Conservation (phyloP, 2,329 filamentous ascomycete species). For the Tolypocladium inflatum region DNA sequence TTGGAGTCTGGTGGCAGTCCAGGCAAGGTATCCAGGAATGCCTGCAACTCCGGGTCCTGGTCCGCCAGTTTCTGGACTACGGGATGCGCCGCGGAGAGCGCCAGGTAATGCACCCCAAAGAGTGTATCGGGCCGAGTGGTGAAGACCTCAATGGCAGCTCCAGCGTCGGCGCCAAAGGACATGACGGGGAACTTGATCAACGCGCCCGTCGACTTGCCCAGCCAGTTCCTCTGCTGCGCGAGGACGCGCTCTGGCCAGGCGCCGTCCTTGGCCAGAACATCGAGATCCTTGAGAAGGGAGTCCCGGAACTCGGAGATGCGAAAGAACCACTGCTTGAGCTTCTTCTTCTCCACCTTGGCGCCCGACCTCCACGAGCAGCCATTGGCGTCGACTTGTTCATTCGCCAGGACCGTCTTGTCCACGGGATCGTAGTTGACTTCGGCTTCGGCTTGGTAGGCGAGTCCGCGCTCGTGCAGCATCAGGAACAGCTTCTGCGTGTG, state of each 20-base stretch:
- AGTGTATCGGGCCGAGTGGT: conserved; percentile 81
- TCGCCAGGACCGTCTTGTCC: conserved; percentile 81
- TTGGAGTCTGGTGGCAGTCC: conserved; percentile 46
- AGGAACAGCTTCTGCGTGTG: conserved; percentile 84
- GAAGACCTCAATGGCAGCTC: conserved; percentile 58
- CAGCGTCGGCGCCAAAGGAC: conserved; percentile 27
- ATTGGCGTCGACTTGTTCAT: conserved; percentile 85
- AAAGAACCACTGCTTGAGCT: conserved; percentile 84
- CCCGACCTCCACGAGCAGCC: conserved; percentile 83
- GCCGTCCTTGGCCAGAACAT: conserved; percentile 49
- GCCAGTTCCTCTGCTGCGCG: conserved; percentile 79
- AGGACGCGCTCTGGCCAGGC: conserved; percentile 78
- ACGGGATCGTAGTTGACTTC: conserved; percentile 87
- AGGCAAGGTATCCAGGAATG: conserved; percentile 57
- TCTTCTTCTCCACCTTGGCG: conserved; percentile 69
- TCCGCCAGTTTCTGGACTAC: conserved; percentile 54
- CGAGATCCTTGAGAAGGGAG: conserved; percentile 60
- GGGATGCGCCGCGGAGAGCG: conserved; percentile 64
- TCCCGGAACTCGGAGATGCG: conserved; percentile 74
- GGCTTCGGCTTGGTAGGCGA: conserved; percentile 77
- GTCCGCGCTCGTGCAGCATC: conserved; percentile 59
- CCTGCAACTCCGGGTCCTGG: conserved; percentile 49
- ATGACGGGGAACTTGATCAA: conserved; percentile 60
- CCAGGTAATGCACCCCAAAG: conserved; percentile 79
- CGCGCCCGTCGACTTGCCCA: conserved; percentile 69